Evolutionary conservation across 2,329 filamentous ascomycete genomes (phyloP).

Genomic region (Neofusicoccum parvum): DNA sequence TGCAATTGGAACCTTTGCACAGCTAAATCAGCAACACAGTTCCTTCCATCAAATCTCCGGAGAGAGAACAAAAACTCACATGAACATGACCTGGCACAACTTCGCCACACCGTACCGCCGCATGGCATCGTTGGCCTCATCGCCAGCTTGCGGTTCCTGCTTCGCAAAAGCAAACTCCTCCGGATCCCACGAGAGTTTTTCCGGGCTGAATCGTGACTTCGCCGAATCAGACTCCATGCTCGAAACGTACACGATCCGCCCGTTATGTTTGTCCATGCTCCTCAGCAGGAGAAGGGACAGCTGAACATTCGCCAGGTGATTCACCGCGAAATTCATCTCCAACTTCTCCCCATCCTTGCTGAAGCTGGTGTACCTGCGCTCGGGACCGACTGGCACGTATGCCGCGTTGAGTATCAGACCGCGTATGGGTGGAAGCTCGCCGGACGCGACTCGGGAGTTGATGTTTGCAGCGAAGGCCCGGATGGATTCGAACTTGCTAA

Average conservation of each 20-base stretch:
- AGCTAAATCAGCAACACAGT: not conserved
- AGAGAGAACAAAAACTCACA: not conserved
- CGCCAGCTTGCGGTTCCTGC: not conserved
- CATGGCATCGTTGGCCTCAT: slow-evolving; percentile 4
- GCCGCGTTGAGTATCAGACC: slow-evolving; percentile 43
- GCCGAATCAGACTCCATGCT: slow-evolving; percentile 20
- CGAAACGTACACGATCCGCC: slow-evolving; percentile 26
- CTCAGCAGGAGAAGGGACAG: slow-evolving; percentile 28
- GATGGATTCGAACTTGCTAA: slow-evolving; percentile 23
- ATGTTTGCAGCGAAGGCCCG: slow-evolving; percentile 24
- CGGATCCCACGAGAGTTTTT: not conserved
- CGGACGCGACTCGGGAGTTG: slow-evolving; percentile 28
- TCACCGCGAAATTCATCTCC: slow-evolving; percentile 26
- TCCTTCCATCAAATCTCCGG: not conserved
- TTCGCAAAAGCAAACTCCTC: not conserved
- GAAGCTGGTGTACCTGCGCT: not conserved
- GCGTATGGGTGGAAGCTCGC: slow-evolving; percentile 43
- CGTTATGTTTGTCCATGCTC: slow-evolving; percentile 28
- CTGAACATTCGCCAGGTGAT: slow-evolving; percentile 29
- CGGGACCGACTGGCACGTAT: not conserved
- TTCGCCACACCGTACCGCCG: slow-evolving; percentile 13
- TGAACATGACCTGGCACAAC: slow-evolving; percentile 12
- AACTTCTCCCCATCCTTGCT: slow-evolving; percentile 24
- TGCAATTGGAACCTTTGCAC: not conserved
- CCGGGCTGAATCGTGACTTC: not conserved